Evolutionary conservation across 2,329 filamentous ascomycete species (phyloP), one percentile per base, ranked within the genome.

Genomic region (Mycocentrospora acerina): DNA sequence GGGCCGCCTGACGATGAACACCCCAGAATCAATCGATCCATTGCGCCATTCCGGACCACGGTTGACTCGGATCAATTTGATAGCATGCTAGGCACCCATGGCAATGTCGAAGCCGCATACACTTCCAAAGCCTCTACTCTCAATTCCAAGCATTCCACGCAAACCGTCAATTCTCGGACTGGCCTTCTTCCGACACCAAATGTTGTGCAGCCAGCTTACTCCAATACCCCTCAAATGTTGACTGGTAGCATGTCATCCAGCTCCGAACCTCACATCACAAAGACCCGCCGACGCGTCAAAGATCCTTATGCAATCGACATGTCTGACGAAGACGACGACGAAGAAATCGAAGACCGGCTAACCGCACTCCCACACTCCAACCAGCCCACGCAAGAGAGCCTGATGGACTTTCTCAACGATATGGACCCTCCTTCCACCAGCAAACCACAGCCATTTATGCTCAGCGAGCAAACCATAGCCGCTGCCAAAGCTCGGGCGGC

Each of bases 241-340:
- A 53, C 51, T 16, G 61, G 61, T n/a, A 65, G 48, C 43, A 55
- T 65, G 49, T 46, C 52, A 4, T 53, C 53, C 5, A 51, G 41
- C n/a, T 46, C 57, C 9, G 67, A 71, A 46, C 74, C 66, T 77
- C 50, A 82, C 61, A 85, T 88, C 4, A 79, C 81, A 53, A 81
- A 86, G 37, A 95, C 87, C 59, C 87, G 85, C 29, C 80, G 85
- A 30, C 82, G 88, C 18, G 81, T 90, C 35, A 86, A 81, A 40
- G 93, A 98, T 57, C 93, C 91, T 0, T 97, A 97, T 52, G 88
- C 90, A n/a, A 88, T 97, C 48, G 90, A 96, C 59, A 74, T 67
- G 4, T 66, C 68, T 5, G 65, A 70, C 25, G 67, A 69, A 11
- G 62, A 22, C 19, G 19, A 22, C n/a, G 85, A 88, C 39, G 71